A percentile compares a stretch with the other conserved stretches of the same genome.
phyloP scores from a whole-genome alignment of 106 monocot species.

The Posidonia australis region DNA sequence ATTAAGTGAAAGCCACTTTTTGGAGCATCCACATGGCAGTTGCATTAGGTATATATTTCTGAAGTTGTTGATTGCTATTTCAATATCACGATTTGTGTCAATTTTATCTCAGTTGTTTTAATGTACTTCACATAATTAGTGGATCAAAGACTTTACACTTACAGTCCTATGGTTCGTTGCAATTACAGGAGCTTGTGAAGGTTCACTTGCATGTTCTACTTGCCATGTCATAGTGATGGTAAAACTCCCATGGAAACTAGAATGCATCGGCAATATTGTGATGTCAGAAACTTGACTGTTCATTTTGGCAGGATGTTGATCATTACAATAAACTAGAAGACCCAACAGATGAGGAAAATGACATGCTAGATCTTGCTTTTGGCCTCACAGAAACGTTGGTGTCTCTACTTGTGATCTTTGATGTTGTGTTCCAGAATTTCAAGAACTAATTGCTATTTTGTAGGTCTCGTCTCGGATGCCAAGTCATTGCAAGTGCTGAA shows the following conservation, averaged over 20 bases:
- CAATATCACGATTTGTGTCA: no score
- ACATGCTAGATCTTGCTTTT: conserved; percentile 96
- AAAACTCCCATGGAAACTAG: conserved; percentile 3
- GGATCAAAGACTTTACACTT: no score
- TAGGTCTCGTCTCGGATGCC: conserved; percentile 92
- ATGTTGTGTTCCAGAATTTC: not conserved
- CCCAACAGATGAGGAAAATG: conserved; percentile 90
- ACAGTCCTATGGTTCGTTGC: not conserved
- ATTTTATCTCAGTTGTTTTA: no score
- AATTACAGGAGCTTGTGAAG: conserved; percentile 76
- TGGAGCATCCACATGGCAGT: no score
- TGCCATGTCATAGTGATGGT: conserved; percentile 93
- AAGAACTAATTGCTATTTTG: conserved; percentile 3
- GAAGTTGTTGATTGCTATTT: no score
- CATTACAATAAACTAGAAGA: conserved; percentile 91
- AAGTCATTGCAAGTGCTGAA: conserved; percentile 74
- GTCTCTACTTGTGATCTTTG: not conserved
- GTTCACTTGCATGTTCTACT: conserved; percentile 76
- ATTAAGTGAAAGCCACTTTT: no score
- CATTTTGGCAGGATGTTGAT: conserved; percentile 40
- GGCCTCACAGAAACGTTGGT: conserved; percentile 75
- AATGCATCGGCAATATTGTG: not conserved
- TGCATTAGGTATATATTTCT: no score
- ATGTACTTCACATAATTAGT: no score
- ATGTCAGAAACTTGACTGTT: not conserved